These are phyloP conservation scores for Neurospora sp. DNA, from an alignment of 495 filamentous ascomycete species.

Conservation along the genomic window DNA sequence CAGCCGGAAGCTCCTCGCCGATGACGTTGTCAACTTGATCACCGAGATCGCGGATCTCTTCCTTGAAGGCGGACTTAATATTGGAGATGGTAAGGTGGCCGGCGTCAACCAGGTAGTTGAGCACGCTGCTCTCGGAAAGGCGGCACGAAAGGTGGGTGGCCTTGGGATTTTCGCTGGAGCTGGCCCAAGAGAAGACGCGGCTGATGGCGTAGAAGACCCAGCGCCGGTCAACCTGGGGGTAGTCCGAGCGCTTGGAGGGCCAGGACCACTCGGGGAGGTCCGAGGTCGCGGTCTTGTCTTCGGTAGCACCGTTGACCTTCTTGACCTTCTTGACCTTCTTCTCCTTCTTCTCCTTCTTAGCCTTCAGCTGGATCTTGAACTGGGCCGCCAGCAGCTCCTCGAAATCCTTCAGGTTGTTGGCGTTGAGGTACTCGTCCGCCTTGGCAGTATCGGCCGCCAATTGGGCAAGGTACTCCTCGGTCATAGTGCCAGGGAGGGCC, in stretches of 20 bases:
- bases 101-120: constrained; percentile 50
- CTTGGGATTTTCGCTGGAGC: constrained; percentile 16
- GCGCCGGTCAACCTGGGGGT: constrained; percentile 37
- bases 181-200: constrained; percentile 36
- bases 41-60: constrained; percentile 28
- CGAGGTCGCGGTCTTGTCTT: neutral
- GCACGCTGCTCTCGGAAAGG: constrained; percentile 43
- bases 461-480: constrained; percentile 23
- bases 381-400: constrained; percentile 42
- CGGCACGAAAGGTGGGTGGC: constrained; percentile 32
- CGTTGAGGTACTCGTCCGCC: constrained; percentile 36
- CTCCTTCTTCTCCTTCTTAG: constrained; percentile 11
- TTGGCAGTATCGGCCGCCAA: constrained; percentile 25
- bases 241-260: constrained; percentile 28
- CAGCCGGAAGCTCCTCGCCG: constrained; percentile 47
- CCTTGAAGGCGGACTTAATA: constrained; percentile 48
- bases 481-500: constrained; percentile 27
- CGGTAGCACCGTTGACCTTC: constrained; percentile 5
- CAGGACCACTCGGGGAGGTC: constrained; percentile 25
- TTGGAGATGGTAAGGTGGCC: constrained; percentile 55
- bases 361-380: constrained; percentile 25
- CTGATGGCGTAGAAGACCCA: constrained; percentile 44
- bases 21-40: constrained; percentile 31
- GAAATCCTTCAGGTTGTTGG: constrained; percentile 38
- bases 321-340: neutral